These are phyloP conservation scores for Phylloporus sp. DNA, from an alignment of 768 basidiomycete genomes.

Conservation along the genomic window DNA sequence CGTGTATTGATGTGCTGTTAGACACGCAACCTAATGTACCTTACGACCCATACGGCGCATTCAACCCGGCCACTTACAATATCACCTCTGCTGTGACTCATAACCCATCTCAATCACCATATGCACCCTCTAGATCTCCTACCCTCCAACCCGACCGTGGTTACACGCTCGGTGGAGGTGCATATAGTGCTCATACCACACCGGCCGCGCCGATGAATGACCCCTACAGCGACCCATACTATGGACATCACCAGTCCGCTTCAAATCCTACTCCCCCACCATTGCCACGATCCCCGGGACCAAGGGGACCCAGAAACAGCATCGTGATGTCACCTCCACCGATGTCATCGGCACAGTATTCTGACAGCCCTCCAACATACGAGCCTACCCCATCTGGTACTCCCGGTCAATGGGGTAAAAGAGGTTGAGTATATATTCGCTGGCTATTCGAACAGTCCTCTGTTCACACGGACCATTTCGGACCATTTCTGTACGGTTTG, in stretches of 20 bases:
- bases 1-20: conserved; percentile 23
- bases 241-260: conserved; percentile 20
- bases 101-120: conserved; percentile 13
- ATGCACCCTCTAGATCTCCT: conserved; percentile 16
- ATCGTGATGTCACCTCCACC: conserved; percentile 23
- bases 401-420: conserved; percentile 54
- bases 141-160: conserved; percentile 40
- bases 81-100: conserved; percentile 16
- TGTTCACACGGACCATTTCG: conserved; percentile 18
- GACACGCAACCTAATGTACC: conserved; percentile 55
- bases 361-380: conserved; percentile 66
- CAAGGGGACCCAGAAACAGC: conserved; percentile 34
- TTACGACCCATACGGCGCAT: conserved; percentile 48
- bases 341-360: conserved; percentile 19
- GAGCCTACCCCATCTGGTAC: conserved; percentile 49
- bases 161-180: conserved; percentile 55
- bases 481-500: conserved; percentile 10
- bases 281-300: conserved; percentile 37
- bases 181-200: conserved; percentile 48
- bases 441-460: neutral
- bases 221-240: conserved; percentile 27
- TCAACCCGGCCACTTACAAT: conserved; percentile 42
- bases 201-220: conserved; percentile 38
- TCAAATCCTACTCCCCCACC: conserved; percentile 29
- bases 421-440: conserved; percentile 12